Base-by-base conservation (phyloP, 495 filamentous ascomycete species). In the Chaetomium fimeti region DNA sequence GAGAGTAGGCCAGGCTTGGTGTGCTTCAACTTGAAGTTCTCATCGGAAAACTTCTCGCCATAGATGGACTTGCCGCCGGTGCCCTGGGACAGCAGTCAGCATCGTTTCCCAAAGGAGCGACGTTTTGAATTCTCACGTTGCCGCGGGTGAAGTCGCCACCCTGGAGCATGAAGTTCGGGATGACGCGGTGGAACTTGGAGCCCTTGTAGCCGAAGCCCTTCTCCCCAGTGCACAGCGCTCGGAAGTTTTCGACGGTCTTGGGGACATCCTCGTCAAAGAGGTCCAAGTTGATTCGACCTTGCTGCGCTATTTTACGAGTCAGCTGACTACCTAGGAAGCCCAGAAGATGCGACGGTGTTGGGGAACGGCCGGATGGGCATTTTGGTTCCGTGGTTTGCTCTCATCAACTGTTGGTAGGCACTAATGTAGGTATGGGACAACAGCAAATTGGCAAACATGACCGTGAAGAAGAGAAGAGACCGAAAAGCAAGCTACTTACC, bases 71-170 rank as follows among this genome's bases (percentile, higher is more conserved):
- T 89, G 75, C 90, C 90, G 76, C 90, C 90, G 43, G 89, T 92
- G 69, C 90, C 90, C 89, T 91, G 66, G 58, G 24, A 32, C 32
- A 15, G n/a, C n/a, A 29, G 48, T 73, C 70, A 66, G 66, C 29
- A 13, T 42, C 53, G 9, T 49, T 16, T 38, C 18, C 18, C 42
- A 13, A 12, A 9, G 18, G 25, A 29, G 32, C 53, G 1, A 0
- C 18, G n/a, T 25, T n/a, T 1, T 2, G 9, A 40, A 24, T 49
- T 80, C 88, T 79, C 75, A 93, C 91, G 77, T 99, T 97, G 76
- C 88, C 87, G 75, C 88, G 89, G 76, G 94, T 99, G 85, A 98
- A 99, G 85, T 99, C 94, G 83, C 94, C 94, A 77, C 95, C 94
- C 84, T 99, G 94, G 76, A 97, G 91, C 94, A 99, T 99, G 87